Evolutionary conservation across 768 basidiomycete species (phyloP).

Genomic region (Mrakia frigida): DNA sequence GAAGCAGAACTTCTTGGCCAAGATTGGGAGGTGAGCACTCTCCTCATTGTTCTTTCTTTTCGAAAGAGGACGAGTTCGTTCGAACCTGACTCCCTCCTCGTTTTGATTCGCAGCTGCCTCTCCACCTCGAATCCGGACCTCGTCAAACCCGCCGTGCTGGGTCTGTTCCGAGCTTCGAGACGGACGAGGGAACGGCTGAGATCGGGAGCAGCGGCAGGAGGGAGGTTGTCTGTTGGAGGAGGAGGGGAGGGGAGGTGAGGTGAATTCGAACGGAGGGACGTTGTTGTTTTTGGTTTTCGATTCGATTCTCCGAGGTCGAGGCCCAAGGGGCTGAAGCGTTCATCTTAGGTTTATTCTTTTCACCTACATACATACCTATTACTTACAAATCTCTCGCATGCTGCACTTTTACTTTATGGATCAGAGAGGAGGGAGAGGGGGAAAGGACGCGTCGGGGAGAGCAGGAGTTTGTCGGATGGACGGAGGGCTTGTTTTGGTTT

Average conservation of each 20-base stretch:
- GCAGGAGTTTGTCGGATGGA: too few species aligned
- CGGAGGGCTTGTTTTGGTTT: too few species aligned
- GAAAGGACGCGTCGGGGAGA: too few species aligned
- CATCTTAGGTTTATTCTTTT: too few species aligned
- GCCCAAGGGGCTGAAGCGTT: not conserved
- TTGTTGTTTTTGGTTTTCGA: not conserved
- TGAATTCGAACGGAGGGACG: too few species aligned
- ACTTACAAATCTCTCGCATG: too few species aligned
- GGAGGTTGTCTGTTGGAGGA: conserved; percentile 12
- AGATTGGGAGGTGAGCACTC: conserved; percentile 62
- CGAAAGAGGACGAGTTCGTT: too few species aligned
- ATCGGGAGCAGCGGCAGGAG: too few species aligned
- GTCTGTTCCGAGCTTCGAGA: conserved; percentile 30
- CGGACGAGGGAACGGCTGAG: conserved; percentile 29
- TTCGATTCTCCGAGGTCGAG: not conserved
- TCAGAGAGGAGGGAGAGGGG: too few species aligned
- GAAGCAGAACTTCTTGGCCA: conserved; percentile 66
- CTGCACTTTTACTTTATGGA: too few species aligned
- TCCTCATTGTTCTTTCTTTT: not conserved
- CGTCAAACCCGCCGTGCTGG: conserved; percentile 30
- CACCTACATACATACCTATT: too few species aligned
- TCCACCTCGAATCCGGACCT: conserved; percentile 24
- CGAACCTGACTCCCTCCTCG: not conserved
- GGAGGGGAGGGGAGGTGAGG: not conserved
- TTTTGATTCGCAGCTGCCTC: conserved; percentile 3